phyloP scores from a whole-genome alignment of 1,284 basidiomycete genomes.

The Veloporphyrellus conicus region DNA sequence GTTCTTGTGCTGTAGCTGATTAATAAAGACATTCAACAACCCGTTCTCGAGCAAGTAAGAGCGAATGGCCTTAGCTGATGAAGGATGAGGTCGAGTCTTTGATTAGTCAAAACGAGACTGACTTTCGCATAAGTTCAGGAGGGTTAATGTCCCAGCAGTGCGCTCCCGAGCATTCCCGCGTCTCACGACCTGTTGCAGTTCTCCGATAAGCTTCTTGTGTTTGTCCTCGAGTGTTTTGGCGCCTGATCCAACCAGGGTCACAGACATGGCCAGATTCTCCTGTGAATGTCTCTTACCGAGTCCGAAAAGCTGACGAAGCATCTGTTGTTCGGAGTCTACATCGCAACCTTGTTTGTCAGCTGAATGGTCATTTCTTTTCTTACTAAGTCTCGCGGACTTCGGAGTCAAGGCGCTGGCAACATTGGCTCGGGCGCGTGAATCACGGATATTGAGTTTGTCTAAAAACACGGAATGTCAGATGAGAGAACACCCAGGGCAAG shows the following conservation, averaged over 20 bases:
- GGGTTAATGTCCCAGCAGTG: constrained; percentile 21
- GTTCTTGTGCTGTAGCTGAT: constrained; percentile 6
- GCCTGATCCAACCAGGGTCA: constrained; percentile 6
- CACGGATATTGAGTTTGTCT: constrained; percentile 9
- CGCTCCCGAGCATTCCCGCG: constrained; percentile 12
- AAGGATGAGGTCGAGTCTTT: neutral
- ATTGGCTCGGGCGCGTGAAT: constrained; percentile 14
- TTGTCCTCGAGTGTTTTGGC: neutral
- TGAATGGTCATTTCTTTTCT: neutral
- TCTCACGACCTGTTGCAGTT: constrained; percentile 7
- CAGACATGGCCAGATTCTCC: neutral
- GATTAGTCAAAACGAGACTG: neutral
- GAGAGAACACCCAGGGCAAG: neutral
- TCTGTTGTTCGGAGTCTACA: constrained; percentile 1
- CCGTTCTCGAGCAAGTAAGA: constrained; percentile 3
- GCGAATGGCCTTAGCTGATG: constrained; percentile 1
- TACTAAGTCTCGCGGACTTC: constrained; percentile 4
- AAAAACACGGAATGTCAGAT: neutral
- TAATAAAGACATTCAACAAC: constrained; percentile 1
- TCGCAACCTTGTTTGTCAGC: neutral
- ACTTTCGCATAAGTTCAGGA: constrained; percentile 17
- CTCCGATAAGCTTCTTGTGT: constrained; percentile 10
- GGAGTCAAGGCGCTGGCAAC: constrained; percentile 15
- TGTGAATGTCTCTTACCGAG: constrained; percentile 11
- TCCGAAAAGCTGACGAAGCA: constrained; percentile 18